phyloP scores from a whole-genome alignment of 768 basidiomycete species.

The Serendipita sp. region DNA sequence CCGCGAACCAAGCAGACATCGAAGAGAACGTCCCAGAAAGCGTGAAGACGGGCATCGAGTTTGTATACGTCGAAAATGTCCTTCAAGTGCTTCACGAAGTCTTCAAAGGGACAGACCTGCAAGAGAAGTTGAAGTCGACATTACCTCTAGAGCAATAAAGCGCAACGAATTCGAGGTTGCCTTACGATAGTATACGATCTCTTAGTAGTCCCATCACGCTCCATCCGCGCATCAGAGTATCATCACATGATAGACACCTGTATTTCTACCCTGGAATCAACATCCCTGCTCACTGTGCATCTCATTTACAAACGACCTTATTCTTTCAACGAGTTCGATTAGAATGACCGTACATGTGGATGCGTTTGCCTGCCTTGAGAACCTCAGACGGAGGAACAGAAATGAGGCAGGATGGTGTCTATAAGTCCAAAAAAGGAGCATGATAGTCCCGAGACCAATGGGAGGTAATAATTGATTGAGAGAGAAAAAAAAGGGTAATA shows the following conservation, averaged over 20 bases:
- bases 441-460: not conserved
- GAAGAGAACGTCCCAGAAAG: conserved; percentile 93
- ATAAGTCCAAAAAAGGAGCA: not conserved
- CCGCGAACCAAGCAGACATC: conserved; percentile 82
- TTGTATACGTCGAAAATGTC: conserved; percentile 92
- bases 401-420: not conserved
- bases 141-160: conserved; percentile 21
- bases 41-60: conserved; percentile 86
- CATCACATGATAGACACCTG: no score
- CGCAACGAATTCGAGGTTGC: no score
- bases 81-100: conserved; percentile 79
- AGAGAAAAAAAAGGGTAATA: not conserved
- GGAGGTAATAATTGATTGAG: not conserved
- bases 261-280: no score
- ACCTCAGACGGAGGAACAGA: no score
- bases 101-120: conserved; percentile 46
- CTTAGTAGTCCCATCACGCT: no score
- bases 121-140: conserved; percentile 55
- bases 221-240: no score
- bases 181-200: no score
- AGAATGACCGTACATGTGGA: no score
- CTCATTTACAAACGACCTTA: no score
- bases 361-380: no score
- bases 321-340: no score
- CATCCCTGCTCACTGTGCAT: no score